These are phyloP conservation scores for Xylariaceae sp. DNA, from an alignment of 2,329 filamentous ascomycete species.

Conservation along the genomic window DNA sequence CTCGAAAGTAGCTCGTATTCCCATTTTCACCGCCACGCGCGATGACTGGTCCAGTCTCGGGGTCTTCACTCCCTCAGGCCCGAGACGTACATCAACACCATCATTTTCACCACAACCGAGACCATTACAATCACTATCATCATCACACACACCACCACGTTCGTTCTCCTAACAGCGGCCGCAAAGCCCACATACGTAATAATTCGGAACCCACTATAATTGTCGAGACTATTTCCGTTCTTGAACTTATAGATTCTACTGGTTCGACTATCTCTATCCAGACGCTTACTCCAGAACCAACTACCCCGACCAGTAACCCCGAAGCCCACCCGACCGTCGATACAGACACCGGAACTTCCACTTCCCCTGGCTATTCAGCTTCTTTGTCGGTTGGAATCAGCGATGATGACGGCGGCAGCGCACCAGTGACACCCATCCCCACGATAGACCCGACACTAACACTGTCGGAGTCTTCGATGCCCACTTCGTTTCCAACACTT, in stretches of 20 bases:
- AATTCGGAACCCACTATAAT: constrained; percentile 46
- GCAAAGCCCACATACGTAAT: constrained; percentile 22
- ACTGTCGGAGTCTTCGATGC: constrained; percentile 37
- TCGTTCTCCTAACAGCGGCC: constrained; percentile 31
- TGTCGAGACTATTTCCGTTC: constrained; percentile 58
- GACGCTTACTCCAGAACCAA: constrained; percentile 43
- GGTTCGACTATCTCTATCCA: constrained; percentile 49
- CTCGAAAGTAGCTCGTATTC: constrained; percentile 39
- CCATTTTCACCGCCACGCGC: constrained; percentile 44
- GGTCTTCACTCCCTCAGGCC: constrained; percentile 55
- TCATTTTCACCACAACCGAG: constrained; percentile 37
- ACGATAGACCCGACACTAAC: constrained; percentile 33
- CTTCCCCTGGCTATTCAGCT: constrained; percentile 3
- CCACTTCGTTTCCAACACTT: constrained; percentile 37
- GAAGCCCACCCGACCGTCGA: constrained; percentile 7
- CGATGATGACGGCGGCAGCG: constrained; percentile 26
- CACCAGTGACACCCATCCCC: constrained; percentile 16
- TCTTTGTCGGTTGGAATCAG: constrained; percentile 18
- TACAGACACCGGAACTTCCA: constrained; percentile 8
- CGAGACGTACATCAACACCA: constrained; percentile 42
- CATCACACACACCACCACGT: constrained; percentile 34
- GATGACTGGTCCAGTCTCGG: constrained; percentile 49
- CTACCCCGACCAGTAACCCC: constrained; percentile 42
- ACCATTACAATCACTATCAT: constrained; percentile 27
- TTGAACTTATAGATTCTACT: constrained; percentile 53